These are phyloP conservation scores for Blastocystis sp. DNA, from an alignment of 352 stramenopile species.

Conservation along the genomic window DNA sequence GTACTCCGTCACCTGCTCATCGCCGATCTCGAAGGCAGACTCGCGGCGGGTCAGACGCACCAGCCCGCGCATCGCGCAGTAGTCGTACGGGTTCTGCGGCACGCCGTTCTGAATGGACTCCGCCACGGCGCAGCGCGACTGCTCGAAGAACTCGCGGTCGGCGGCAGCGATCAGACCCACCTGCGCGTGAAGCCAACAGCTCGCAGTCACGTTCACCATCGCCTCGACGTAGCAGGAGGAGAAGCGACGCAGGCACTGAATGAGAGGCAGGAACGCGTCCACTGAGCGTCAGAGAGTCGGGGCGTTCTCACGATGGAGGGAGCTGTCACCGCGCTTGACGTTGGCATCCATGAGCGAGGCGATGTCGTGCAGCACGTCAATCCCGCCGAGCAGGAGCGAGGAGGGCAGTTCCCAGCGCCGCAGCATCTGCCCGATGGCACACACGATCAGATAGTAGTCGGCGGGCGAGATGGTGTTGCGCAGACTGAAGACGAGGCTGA, in stretches of 20 bases:
- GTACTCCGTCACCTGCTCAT: background rate
- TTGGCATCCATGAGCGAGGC: background rate
- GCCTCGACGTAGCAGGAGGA: background rate
- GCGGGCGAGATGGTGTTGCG: background rate
- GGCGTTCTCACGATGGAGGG: background rate
- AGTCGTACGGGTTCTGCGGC: background rate
- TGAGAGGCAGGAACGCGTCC: background rate
- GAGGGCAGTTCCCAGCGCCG: constrained; percentile 8
- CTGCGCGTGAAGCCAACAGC: background rate
- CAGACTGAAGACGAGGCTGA: background rate
- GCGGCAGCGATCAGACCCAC: background rate
- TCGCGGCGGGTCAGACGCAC: background rate
- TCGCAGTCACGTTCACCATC: background rate
- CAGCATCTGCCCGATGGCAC: background rate
- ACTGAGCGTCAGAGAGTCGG: background rate
- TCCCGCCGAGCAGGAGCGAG: background rate
- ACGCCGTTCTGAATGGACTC: background rate
- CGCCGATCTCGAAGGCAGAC: background rate
- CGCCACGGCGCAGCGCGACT: background rate
- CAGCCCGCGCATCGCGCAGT: background rate
- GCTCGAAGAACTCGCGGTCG: background rate
- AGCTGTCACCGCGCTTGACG: background rate
- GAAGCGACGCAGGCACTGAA: background rate
- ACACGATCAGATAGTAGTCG: background rate
- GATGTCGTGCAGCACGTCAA: background rate